These are phyloP conservation scores for Paraphaeosphaeria minitans DNA, from an alignment of 2,329 filamentous ascomycete genomes.

Conservation along the genomic window DNA sequence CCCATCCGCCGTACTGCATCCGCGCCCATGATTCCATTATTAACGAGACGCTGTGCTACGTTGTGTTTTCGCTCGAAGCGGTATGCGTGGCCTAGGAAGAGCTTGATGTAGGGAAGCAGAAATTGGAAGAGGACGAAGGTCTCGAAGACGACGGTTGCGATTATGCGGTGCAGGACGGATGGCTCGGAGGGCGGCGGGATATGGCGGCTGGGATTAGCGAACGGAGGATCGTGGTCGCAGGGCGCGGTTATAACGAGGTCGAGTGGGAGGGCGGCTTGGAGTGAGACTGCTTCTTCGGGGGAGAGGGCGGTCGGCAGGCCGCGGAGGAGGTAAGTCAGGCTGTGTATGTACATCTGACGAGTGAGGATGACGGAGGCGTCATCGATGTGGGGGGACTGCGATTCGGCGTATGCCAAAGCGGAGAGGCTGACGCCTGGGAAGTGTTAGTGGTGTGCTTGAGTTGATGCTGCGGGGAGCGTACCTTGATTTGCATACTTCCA, in stretches of 20 bases:
- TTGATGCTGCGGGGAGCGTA: constrained; percentile 22
- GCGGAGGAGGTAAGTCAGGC: constrained; percentile 66
- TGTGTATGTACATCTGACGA: constrained; percentile 68
- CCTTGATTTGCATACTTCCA: constrained; percentile 61
- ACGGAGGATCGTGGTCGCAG: constrained; percentile 24
- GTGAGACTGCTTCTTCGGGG: constrained; percentile 57
- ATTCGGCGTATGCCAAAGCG: constrained; percentile 54
- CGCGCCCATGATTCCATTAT: constrained; percentile 58
- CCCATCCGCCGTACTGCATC: constrained; percentile 60
- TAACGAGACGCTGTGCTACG: constrained; percentile 64
- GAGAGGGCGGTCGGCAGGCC: constrained; percentile 65
- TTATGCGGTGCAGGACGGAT: constrained; percentile 64
- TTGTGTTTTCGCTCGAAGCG: constrained; percentile 70
- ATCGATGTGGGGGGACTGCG: constrained; percentile 36
- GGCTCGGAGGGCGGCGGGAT: constrained; percentile 23
- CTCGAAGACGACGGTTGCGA: constrained; percentile 62
- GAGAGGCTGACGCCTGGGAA: constrained; percentile 54
- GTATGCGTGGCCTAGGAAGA: constrained; percentile 60
- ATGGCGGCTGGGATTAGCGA: constrained; percentile 11
- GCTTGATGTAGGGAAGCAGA: constrained; percentile 64
- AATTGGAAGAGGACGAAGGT: constrained; percentile 65
- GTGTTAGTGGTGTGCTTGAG: constrained; percentile 11
- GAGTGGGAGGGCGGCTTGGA: constrained; percentile 59
- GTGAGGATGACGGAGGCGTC: constrained; percentile 54
- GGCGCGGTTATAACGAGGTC: constrained; percentile 20